Conservation (phyloP, 2,329 filamentous ascomycete species). For the Myriosclerotinia curreyana region DNA sequence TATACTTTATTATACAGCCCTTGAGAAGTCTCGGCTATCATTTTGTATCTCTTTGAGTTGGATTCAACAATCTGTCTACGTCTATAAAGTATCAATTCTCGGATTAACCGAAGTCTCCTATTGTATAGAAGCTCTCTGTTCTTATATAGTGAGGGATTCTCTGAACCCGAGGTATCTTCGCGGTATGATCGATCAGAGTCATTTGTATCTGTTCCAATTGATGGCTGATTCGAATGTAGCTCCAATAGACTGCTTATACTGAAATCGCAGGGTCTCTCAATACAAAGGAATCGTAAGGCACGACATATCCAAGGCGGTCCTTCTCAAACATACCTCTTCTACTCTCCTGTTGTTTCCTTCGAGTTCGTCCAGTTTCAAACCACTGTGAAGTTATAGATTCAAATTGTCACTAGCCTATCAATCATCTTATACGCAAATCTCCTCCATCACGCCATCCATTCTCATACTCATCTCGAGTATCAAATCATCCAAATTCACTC, state of each 20-base stretch:
- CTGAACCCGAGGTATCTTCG: not conserved
- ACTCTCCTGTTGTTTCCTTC: not conserved
- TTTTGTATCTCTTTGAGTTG: not conserved
- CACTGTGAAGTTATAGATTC: not conserved
- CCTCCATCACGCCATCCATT: not conserved
- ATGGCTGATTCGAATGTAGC: not conserved
- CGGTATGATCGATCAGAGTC: not conserved
- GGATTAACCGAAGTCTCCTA: not conserved
- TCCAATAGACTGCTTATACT: not conserved
- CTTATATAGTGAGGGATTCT: not conserved
- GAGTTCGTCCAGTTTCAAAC: no score
- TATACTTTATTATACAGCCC: not conserved
- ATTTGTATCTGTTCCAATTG: not conserved
- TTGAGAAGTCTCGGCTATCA: not conserved
- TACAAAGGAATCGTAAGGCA: not conserved
- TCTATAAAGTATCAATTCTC: not conserved
- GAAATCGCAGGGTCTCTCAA: no score
- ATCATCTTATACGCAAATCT: not conserved
- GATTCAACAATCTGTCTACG: no score
- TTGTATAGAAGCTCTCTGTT: not conserved
- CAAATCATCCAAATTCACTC: constrained; percentile 4
- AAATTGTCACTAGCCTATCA: not conserved
- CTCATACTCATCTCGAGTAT: not conserved
- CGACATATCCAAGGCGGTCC: not conserved
- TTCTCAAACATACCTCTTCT: not conserved